phyloP scores from a whole-genome alignment of 306 rosid species.

The Rosa chinensis region DNA sequence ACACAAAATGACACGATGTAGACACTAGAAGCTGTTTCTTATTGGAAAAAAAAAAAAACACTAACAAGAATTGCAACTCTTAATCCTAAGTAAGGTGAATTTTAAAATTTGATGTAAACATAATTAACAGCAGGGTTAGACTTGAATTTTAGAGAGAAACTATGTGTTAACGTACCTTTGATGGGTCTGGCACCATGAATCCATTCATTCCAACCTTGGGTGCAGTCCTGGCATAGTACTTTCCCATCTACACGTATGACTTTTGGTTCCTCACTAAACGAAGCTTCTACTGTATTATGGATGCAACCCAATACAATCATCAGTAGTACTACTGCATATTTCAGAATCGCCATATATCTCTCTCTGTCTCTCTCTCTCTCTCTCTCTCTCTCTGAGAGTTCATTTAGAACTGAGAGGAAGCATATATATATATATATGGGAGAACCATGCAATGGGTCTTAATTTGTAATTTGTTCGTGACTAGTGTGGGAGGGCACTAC shows the following conservation, averaged over 20 bases:
- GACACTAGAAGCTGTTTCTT: no score
- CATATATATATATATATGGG: background rate
- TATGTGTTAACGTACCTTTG: slow-evolving; percentile 39
- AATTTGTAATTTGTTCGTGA: background rate
- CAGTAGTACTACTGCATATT: slow-evolving; percentile 28
- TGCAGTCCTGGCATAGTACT: slow-evolving; percentile 88
- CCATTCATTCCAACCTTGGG: slow-evolving; percentile 74
- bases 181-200: slow-evolving; percentile 55
- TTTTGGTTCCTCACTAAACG: slow-evolving; percentile 20
- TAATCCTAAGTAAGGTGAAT: background rate
- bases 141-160: background rate
- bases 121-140: background rate
- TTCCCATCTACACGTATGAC: slow-evolving; percentile 57
- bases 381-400: background rate
- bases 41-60: no score
- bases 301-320: slow-evolving; percentile 35
- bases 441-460: background rate
- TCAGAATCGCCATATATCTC: slow-evolving; percentile 27
- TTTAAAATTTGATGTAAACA: no score
- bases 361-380: background rate
- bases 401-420: slow-evolving; percentile 8
- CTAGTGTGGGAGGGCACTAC: slow-evolving; percentile 44
- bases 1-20: no score
- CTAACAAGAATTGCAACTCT: background rate
- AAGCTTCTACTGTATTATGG: slow-evolving; percentile 30